Conservation (phyloP, 495 filamentous ascomycete species). For the Diplogelasinospora grovesii region DNA sequence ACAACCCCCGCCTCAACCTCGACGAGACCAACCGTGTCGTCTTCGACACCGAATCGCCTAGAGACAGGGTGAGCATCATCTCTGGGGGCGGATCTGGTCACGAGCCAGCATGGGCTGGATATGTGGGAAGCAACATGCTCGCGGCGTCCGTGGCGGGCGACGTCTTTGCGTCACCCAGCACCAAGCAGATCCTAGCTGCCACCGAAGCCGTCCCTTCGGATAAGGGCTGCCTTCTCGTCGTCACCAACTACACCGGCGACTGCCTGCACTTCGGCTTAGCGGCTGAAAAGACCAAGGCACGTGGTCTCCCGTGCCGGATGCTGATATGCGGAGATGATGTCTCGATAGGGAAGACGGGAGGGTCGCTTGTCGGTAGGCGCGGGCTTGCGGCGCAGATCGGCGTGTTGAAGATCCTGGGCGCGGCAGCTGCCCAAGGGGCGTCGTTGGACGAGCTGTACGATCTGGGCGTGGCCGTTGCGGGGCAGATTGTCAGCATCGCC, state of each 20-base stretch:
- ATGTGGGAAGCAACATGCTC: constrained; percentile 55
- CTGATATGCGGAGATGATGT: constrained; percentile 57
- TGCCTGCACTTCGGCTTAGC: constrained; percentile 59
- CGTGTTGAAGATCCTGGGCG: constrained; percentile 34
- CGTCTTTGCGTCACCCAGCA: constrained; percentile 56
- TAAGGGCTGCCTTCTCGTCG: constrained; percentile 52
- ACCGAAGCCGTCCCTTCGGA: constrained; percentile 50
- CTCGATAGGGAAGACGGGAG: constrained; percentile 49
- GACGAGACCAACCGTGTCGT: constrained; percentile 53
- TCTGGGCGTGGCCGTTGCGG: constrained; percentile 47
- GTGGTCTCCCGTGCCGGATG: constrained; percentile 47
- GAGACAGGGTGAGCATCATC: constrained; percentile 49
- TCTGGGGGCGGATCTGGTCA: constrained; percentile 57
- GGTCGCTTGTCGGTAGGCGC: constrained; percentile 49
- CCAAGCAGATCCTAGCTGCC: constrained; percentile 55
- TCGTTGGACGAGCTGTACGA: constrained; percentile 50
- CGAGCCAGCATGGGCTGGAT: constrained; percentile 59
- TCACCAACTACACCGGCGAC: constrained; percentile 63
- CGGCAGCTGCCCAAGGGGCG: constrained; percentile 36
- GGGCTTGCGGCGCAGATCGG: constrained; percentile 50
- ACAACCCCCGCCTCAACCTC: constrained; percentile 50
- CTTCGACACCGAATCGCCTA: constrained; percentile 44
- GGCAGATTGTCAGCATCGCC: constrained; percentile 52
- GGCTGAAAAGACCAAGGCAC: constrained; percentile 52
- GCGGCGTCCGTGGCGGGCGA: constrained; percentile 54